Conservation (phyloP, 768 basidiomycete species). For the Phylloporus rhodoxanthus region DNA sequence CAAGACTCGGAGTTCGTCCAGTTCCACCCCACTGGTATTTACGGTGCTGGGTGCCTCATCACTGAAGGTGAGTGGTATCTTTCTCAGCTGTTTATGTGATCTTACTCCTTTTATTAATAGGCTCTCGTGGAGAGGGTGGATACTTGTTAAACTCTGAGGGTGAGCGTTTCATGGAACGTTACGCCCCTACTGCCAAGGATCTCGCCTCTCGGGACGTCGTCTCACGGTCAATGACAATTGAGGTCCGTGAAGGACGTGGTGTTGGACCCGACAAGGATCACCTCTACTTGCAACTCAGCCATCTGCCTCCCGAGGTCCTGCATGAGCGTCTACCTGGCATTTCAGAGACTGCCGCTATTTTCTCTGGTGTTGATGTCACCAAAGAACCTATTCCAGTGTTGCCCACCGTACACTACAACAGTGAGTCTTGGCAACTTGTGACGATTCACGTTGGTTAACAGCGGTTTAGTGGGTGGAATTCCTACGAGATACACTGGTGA, state of each 20-base stretch:
- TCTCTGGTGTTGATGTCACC: slow-evolving; percentile 97
- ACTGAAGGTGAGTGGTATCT: slow-evolving; percentile 68
- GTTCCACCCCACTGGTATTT: slow-evolving; percentile 99
- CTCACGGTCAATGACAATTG: slow-evolving; percentile 97
- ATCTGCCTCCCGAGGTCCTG: slow-evolving; percentile 91
- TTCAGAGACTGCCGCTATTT: slow-evolving; percentile 98
- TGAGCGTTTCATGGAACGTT: slow-evolving; percentile 99
- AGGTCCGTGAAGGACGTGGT: slow-evolving; percentile 97
- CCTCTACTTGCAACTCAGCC: slow-evolving; percentile 92
- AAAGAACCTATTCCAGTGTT: slow-evolving; percentile 99
- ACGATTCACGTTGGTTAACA: slow-evolving; percentile 10
- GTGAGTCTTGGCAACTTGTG: slow-evolving; percentile 43
- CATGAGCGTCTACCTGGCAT: slow-evolving; percentile 98
- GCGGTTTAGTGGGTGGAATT: slow-evolving; percentile 87
- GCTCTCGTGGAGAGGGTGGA: slow-evolving; percentile 98
- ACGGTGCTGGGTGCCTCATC: slow-evolving; percentile 97
- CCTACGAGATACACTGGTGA: slow-evolving; percentile 98
- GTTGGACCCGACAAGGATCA: slow-evolving; percentile 99
- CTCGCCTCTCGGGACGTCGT: slow-evolving; percentile 99
- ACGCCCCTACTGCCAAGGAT: slow-evolving; percentile 99
- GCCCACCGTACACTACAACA: slow-evolving; percentile 98
- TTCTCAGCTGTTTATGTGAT: neutral
- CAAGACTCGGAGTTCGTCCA: slow-evolving; percentile 99
- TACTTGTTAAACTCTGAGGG: slow-evolving; percentile 98
- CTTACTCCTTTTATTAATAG: slow-evolving; percentile 34